These are phyloP conservation scores for Wickerhamiella allomyrinae DNA, from an alignment of 805 yeast genomes.

Conservation along the genomic window DNA sequence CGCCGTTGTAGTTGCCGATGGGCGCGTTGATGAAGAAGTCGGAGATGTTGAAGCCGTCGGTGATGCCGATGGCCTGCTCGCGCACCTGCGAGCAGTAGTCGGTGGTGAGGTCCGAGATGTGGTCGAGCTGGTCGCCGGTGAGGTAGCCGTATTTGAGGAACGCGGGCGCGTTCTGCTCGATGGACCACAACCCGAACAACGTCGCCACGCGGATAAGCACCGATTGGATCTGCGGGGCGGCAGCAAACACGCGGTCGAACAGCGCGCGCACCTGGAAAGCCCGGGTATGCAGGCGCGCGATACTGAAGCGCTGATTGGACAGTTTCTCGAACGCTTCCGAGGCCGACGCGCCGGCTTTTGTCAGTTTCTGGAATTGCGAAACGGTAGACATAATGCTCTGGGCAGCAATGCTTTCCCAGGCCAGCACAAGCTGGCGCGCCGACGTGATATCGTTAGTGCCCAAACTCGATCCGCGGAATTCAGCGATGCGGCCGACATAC, in stretches of 20 bases:
- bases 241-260: conserved; percentile 10
- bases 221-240: conserved; percentile 9
- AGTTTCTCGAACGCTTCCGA: conserved; percentile 28
- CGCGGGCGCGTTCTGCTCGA: conserved; percentile 55
- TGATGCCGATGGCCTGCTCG: conserved; percentile 55
- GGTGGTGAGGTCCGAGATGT: conserved; percentile 30
- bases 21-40: conserved; percentile 70
- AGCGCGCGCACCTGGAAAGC: conserved; percentile 25
- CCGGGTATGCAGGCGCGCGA: conserved; percentile 29
- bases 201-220: conserved; percentile 12
- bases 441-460: conserved; percentile 17
- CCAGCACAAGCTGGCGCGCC: conserved; percentile 21
- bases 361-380: conserved; percentile 17
- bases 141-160: conserved; percentile 52
- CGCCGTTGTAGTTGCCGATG: conserved; percentile 65
- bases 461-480: conserved; percentile 8
- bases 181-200: conserved; percentile 42
- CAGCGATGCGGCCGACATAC: conserved; percentile 10
- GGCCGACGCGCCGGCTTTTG: conserved; percentile 5
- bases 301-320: conserved; percentile 29
- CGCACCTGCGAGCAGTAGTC: conserved; percentile 38
- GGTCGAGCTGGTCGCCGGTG: conserved; percentile 32
- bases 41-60: conserved; percentile 68
- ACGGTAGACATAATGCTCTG: conserved; percentile 25
- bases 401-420: conserved; percentile 27